Evolutionary conservation across 2,329 filamentous ascomycete genomes (phyloP).

Genomic region (Diplodia corticola): DNA sequence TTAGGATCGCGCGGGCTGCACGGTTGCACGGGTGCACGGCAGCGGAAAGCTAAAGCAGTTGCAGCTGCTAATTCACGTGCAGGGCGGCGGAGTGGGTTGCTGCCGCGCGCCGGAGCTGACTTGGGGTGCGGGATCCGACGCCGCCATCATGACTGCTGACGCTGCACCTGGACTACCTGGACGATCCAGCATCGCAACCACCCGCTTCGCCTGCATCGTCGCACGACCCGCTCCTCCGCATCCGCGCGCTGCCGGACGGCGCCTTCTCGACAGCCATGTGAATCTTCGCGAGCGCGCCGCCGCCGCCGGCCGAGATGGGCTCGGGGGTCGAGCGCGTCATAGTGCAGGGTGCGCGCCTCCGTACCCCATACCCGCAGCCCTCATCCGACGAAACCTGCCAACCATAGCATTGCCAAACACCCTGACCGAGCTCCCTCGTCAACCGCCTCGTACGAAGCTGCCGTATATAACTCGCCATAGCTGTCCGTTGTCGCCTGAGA

Average conservation of each 20-base stretch:
- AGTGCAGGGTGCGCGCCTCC: background rate
- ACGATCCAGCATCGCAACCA: background rate
- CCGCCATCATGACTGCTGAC: too few species aligned
- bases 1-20: too few species aligned
- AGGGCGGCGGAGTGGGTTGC: background rate
- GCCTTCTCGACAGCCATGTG: background rate
- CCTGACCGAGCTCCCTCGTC: background rate
- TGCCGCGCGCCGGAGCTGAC: background rate
- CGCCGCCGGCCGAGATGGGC: background rate
- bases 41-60: background rate
- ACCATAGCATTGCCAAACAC: background rate
- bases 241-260: background rate
- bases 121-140: conserved; percentile 11
- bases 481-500: background rate
- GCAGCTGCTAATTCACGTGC: background rate
- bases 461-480: background rate
- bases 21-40: background rate
- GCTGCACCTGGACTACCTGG: too few species aligned
- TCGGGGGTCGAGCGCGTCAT: background rate
- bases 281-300: too few species aligned
- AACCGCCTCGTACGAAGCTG: conserved; percentile 11
- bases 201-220: background rate
- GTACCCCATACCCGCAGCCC: conserved; percentile 20
- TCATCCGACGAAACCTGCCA: conserved; percentile 17
- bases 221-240: background rate